Conservation (phyloP, 2,329 filamentous ascomycete species). For the Fusarium nematophilum region DNA sequence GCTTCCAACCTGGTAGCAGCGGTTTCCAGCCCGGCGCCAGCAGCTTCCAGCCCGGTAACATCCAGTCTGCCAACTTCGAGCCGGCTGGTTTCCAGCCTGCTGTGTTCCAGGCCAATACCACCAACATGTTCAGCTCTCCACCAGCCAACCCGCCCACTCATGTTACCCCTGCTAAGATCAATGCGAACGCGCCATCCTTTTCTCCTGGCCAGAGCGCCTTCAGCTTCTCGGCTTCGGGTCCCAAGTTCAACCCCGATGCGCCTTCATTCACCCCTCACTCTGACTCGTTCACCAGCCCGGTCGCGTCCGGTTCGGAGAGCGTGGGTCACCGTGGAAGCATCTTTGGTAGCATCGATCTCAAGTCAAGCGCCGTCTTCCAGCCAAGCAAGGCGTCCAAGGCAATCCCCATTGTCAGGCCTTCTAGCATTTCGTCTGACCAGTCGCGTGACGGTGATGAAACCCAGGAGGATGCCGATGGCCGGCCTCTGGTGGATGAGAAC, state of each 20-base stretch:
- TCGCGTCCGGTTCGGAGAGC: constrained; percentile 58
- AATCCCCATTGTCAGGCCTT: constrained; percentile 80
- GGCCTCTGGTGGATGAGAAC: constrained; percentile 71
- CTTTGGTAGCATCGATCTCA: constrained; percentile 76
- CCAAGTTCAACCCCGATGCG: constrained; percentile 80
- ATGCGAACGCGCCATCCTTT: constrained; percentile 77
- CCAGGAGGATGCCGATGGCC: constrained; percentile 57
- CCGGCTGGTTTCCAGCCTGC: constrained; percentile 55
- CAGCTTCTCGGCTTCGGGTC: constrained; percentile 74
- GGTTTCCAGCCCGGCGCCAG: constrained; percentile 17
- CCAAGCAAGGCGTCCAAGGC: constrained; percentile 81
- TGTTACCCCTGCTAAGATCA: constrained; percentile 64
- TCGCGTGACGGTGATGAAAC: constrained; percentile 39
- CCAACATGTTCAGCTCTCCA: constrained; percentile 36
- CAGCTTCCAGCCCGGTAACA: constrained; percentile 11
- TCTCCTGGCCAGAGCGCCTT: constrained; percentile 74
- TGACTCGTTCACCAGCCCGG: constrained; percentile 59
- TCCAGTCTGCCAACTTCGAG: constrained; percentile 24
- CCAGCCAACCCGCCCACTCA: constrained; percentile 25
- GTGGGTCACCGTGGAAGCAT: constrained; percentile 64
- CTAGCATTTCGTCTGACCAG: constrained; percentile 59
- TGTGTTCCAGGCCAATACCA: constrained; percentile 55
- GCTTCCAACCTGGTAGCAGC: constrained; percentile 16
- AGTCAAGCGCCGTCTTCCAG: constrained; percentile 70
- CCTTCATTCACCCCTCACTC: constrained; percentile 78